A percentile compares a stretch with the other conserved stretches of the same genome.
phyloP scores from a whole-genome alignment of 2,329 filamentous ascomycete species.

The Pseudocercospora macadamiae region DNA sequence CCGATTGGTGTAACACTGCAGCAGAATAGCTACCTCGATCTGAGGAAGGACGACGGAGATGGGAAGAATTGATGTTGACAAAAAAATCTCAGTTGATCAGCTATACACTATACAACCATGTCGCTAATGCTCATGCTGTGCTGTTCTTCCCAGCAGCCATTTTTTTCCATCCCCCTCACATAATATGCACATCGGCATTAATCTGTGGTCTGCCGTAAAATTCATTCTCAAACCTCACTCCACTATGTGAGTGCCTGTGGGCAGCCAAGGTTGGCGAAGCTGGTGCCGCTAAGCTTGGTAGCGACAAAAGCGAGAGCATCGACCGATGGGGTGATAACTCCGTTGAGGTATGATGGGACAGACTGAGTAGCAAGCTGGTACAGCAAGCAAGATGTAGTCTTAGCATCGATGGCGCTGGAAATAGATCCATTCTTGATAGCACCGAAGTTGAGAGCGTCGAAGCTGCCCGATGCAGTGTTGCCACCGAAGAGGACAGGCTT shows the following conservation, averaged over 20 bases:
- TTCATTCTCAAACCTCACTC: neutral
- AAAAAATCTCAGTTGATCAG: neutral
- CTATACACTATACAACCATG: neutral
- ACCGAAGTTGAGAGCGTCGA: slow-evolving; percentile 39
- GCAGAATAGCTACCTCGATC: neutral
- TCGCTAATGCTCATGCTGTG: neutral
- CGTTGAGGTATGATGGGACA: slow-evolving; percentile 44
- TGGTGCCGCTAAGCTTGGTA: slow-evolving; percentile 34
- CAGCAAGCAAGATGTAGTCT: slow-evolving; percentile 44
- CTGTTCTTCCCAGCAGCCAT: neutral
- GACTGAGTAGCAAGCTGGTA: slow-evolving; percentile 47
- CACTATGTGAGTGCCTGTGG: slow-evolving; percentile 30
- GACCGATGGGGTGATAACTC: slow-evolving; percentile 43
- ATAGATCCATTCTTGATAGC: slow-evolving; percentile 46
- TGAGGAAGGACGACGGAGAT: neutral
- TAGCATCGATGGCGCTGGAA: slow-evolving; percentile 29
- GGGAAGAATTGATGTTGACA: neutral
- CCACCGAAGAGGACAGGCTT: slow-evolving; percentile 39
- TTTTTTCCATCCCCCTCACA: neutral
- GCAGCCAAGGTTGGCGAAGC: slow-evolving; percentile 43
- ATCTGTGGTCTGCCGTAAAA: slow-evolving; percentile 41
- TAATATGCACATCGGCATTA: slow-evolving; percentile 37
- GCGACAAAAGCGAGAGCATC: slow-evolving; percentile 38
- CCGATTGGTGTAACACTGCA: too few species aligned
- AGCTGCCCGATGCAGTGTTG: slow-evolving; percentile 17